Conservation (phyloP, 1,284 basidiomycete genomes). For the Sanghuangporus sanghuang region DNA sequence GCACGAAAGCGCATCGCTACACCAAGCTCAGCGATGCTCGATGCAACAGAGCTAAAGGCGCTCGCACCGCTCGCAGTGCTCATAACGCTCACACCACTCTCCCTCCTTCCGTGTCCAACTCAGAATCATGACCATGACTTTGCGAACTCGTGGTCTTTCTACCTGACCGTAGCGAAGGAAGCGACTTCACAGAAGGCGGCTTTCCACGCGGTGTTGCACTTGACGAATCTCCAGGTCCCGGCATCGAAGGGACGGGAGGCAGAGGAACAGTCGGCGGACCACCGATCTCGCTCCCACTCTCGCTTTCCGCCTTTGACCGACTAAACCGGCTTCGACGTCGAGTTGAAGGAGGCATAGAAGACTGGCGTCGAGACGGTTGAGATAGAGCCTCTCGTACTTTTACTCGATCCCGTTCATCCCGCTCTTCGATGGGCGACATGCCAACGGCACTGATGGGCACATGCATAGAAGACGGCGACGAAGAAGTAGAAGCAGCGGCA, state of each 20-base stretch:
- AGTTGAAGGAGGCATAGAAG: background rate
- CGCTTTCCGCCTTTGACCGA: background rate
- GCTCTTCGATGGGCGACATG: background rate
- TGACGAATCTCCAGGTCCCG: background rate
- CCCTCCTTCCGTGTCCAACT: background rate
- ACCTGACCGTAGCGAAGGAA: background rate
- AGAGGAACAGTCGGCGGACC: conserved; percentile 4
- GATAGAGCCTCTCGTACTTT: background rate
- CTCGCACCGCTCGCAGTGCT: background rate
- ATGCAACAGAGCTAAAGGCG: background rate
- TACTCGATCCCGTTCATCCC: background rate
- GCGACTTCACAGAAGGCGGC: background rate
- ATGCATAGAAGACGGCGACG: background rate
- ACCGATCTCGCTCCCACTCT: conserved; percentile 2
- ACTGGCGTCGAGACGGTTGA: background rate
- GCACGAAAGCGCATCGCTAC: background rate
- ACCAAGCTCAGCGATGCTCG: conserved; percentile 7
- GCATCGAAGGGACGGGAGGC: conserved; percentile 6
- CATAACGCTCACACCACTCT: conserved; percentile 1
- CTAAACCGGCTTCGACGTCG: background rate
- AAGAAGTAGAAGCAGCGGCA: background rate
- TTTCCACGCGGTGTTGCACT: background rate
- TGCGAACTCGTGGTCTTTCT: background rate
- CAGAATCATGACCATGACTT: background rate
- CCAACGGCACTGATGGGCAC: background rate